Percentiles rank a stretch among this genome's conserved stretches.
Conservation (phyloP, 2,329 filamentous ascomycete species). For the Xylariaceae sp. region DNA sequence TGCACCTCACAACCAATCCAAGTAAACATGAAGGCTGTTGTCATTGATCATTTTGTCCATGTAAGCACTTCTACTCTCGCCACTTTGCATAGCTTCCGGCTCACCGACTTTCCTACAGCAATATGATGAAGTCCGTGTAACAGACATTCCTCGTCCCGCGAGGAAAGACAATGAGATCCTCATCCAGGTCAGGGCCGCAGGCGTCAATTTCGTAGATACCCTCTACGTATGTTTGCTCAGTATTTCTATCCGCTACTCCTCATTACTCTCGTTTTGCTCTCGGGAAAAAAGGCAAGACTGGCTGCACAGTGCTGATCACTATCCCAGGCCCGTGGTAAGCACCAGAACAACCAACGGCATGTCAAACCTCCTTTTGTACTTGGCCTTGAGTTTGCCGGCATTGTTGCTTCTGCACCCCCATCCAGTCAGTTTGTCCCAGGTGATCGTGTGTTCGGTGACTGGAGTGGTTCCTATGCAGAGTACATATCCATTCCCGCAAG, state of each 20-base stretch:
- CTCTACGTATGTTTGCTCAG: conserved; percentile 4
- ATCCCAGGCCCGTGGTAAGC: conserved; percentile 2
- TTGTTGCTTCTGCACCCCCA: background rate
- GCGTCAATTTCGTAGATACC: conserved; percentile 7
- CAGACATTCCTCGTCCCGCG: background rate
- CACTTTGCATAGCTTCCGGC: no score
- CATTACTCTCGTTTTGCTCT: no score
- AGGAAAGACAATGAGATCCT: background rate
- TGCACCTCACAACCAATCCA: background rate
- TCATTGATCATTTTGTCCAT: conserved; percentile 1
- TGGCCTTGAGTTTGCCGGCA: conserved; percentile 4
- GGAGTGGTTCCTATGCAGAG: conserved; percentile 3
- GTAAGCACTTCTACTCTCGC: no score
- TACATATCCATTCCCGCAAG: background rate
- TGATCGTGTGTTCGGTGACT: conserved; percentile 3
- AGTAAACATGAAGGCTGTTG: conserved; percentile 1
- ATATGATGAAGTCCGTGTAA: background rate
- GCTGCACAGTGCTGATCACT: background rate
- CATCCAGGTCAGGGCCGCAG: conserved; percentile 4
- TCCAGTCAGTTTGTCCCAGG: background rate
- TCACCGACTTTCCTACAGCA: no score
- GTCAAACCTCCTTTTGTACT: conserved; percentile 4
- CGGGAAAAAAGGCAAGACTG: no score
- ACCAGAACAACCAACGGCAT: conserved; percentile 5
- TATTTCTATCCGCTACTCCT: background rate